Conservation (phyloP, 2,329 filamentous ascomycete genomes). For the Trichophyton mentagrophytes region DNA sequence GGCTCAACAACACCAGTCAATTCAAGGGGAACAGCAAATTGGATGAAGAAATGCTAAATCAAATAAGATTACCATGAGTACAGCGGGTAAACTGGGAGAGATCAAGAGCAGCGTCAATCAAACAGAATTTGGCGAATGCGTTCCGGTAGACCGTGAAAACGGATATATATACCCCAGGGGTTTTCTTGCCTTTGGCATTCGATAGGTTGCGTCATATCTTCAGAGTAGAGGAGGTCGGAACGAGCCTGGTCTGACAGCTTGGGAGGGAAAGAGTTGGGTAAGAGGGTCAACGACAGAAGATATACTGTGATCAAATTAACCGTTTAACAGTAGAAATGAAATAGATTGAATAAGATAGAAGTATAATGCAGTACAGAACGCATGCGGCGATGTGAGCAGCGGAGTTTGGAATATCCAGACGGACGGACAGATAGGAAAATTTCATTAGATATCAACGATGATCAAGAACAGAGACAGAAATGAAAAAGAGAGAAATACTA, state of each 20-base stretch:
- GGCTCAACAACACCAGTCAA: background rate
- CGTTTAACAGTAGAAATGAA: background rate
- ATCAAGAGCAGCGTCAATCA: background rate
- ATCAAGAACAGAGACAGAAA: background rate
- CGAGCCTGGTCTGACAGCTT: background rate
- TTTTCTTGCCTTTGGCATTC: background rate
- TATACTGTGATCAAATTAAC: background rate
- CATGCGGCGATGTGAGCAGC: background rate
- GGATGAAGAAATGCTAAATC: background rate
- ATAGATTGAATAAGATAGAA: slow-evolving; percentile 2
- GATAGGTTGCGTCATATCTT: background rate
- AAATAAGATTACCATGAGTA: background rate
- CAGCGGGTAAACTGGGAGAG: background rate
- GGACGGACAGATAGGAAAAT: background rate
- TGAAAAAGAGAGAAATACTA: background rate
- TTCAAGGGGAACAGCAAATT: background rate
- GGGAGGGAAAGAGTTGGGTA: background rate
- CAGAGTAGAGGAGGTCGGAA: background rate
- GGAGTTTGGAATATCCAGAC: background rate
- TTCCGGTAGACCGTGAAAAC: background rate
- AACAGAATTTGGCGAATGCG: background rate
- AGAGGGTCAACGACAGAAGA: background rate
- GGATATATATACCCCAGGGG: background rate
- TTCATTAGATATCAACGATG: background rate
- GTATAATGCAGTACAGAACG: background rate